Evolutionary conservation across 148 eudicot genomes (phyloP), one percentile per base, ranked within the genome.

Genomic region (Hydrangea macrophylla): DNA sequence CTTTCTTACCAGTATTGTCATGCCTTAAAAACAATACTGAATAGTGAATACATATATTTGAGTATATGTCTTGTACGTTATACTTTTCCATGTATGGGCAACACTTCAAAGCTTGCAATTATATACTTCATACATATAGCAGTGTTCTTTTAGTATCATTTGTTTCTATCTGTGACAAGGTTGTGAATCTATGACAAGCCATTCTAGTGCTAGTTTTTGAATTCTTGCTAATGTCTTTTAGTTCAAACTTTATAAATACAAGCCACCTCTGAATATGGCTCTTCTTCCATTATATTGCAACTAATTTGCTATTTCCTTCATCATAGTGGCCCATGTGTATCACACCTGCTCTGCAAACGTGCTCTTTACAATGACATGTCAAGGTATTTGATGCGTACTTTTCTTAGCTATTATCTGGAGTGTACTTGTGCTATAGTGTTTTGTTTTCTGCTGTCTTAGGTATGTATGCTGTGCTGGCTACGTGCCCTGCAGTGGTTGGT

Each of bases 401-500:
- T 60, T 39, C 9, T 28, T 58, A 11, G 13, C 0, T 55, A 28
- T 51, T 44, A 40, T 45, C 10, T 58, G n/a, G 31, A 12, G 23
- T 17, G 8, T 2, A 33, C 1, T 70, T 22, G 23, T 37, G 36
- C 57, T 37, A 58, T 71, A n/a, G 62, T 35, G 25, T 23, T 26
- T 17, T 55, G 70, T 25, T 75, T 60, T 67, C 40, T 55, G 74
- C 56, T 63, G 64, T 60, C 68, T 65, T 69, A 94, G 90, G 81
- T 94, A 94, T 71, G 79, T 76, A 11, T 94, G 98, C 71, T 88
- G 92, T 75, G 97, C 88, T 69, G 96, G 97, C 57, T 94, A 94
- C 68, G 81, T 88, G 98, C 98, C 98, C 40, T 94, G 98, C 70
- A 94, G 98, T 76, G 98, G 98, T 58, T 81, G 96, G 17, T 94